Percentiles rank a stretch among this genome's conserved stretches.
Conservation (phyloP, 768 basidiomycete species). For the Lactifluus rugatus region DNA sequence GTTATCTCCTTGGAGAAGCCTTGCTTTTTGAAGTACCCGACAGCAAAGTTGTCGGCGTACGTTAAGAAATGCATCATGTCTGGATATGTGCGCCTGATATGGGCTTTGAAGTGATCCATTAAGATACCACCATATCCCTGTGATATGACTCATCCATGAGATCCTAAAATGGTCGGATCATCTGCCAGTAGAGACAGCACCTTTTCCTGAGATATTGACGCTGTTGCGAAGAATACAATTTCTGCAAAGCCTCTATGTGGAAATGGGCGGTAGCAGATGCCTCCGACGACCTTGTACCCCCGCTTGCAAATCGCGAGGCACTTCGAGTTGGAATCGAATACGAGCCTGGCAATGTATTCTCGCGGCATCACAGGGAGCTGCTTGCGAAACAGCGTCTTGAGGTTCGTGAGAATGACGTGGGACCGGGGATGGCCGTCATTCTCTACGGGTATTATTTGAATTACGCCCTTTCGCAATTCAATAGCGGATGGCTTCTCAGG, state of each 20-base stretch:
- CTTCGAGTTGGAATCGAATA: conserved; percentile 89
- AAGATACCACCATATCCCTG: conserved; percentile 97
- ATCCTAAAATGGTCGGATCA: background rate
- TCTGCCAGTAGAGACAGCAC: conserved; percentile 33
- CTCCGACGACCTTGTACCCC: conserved; percentile 92
- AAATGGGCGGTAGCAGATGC: conserved; percentile 95
- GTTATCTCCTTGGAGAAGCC: conserved; percentile 97
- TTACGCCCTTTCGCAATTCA: conserved; percentile 76
- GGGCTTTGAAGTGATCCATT: conserved; percentile 97
- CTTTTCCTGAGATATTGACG: conserved; percentile 95
- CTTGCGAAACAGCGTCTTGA: conserved; percentile 94
- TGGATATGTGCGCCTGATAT: conserved; percentile 75
- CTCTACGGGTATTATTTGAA: conserved; percentile 73
- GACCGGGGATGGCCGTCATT: conserved; percentile 73
- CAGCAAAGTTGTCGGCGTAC: conserved; percentile 98
- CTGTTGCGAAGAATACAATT: conserved; percentile 97
- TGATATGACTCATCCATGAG: background rate
- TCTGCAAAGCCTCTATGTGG: conserved; percentile 92
- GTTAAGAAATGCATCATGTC: conserved; percentile 92
- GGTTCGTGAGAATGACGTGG: conserved; percentile 79
- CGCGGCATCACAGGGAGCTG: conserved; percentile 98
- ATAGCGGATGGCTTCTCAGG: conserved; percentile 69
- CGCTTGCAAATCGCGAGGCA: conserved; percentile 90
- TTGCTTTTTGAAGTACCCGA: conserved; percentile 99
- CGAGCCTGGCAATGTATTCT: conserved; percentile 94